Percentiles rank a stretch among this genome's conserved stretches.
phyloP scores from a whole-genome alignment of 176 grass and related monocot species.

The Oryza australiensis region DNA sequence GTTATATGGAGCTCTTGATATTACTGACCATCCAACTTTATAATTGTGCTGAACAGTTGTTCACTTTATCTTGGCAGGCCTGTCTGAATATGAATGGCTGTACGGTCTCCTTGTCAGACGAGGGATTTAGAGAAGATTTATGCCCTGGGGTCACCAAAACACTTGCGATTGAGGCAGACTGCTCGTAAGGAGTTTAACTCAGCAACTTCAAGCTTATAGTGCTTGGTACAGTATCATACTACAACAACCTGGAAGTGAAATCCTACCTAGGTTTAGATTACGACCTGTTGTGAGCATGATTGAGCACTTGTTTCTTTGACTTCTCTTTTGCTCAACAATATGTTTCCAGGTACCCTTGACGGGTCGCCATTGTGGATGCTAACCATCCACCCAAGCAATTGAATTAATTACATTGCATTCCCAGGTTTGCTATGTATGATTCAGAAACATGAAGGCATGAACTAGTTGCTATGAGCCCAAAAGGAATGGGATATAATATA shows the following conservation, averaged over 20 bases:
- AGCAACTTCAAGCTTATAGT: neutral
- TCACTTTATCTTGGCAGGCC: conserved; percentile 49
- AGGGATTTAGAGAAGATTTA: conserved; percentile 49
- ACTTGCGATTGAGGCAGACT: conserved; percentile 75
- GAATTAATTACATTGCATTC: neutral
- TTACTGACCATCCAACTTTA: conserved; percentile 20
- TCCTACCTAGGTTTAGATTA: conserved; percentile 7
- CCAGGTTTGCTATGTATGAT: neutral
- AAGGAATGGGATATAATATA: neutral
- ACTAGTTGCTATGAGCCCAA: neutral
- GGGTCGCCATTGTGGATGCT: neutral
- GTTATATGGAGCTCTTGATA: conserved; percentile 25
- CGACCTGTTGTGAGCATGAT: neutral
- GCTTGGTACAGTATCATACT: neutral
- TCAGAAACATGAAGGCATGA: conserved; percentile 11
- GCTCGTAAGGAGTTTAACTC: conserved; percentile 47
- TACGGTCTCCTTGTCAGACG: conserved; percentile 55
- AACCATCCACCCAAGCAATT: neutral
- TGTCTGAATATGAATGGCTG: conserved; percentile 70
- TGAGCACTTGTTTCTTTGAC: neutral
- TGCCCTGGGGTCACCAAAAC: conserved; percentile 75
- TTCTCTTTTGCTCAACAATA: neutral
- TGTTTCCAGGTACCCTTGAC: neutral
- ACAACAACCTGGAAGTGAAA: neutral
- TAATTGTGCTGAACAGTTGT: conserved; percentile 25